Evolutionary conservation across 148 eudicot genomes (phyloP).

Genomic region (Talinum fruticosum): DNA sequence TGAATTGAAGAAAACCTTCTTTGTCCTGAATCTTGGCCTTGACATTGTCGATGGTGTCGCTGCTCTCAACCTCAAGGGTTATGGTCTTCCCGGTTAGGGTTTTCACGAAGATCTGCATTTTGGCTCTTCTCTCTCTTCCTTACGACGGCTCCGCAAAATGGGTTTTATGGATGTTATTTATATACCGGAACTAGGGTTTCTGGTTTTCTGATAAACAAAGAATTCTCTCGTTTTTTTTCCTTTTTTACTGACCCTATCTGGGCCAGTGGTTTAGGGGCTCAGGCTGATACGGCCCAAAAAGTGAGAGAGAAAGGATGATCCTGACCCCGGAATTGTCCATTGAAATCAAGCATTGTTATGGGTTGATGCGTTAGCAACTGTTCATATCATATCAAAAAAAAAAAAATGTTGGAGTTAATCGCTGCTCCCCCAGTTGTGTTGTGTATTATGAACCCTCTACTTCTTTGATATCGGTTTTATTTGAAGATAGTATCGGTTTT

Average conservation of each 20-base stretch:
- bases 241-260: background rate
- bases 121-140: background rate
- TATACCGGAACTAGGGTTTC: conserved; percentile 18
- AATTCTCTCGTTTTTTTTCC: background rate
- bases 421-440: too few species aligned
- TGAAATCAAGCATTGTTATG: too few species aligned
- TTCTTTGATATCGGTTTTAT: too few species aligned
- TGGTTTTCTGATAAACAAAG: background rate
- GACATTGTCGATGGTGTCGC: conserved; percentile 31
- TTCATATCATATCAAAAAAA: too few species aligned
- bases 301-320: too few species aligned
- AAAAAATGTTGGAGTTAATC: too few species aligned
- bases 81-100: conserved; percentile 32
- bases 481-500: too few species aligned
- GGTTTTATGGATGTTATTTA: background rate
- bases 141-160: background rate
- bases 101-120: conserved; percentile 35
- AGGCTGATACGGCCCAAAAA: background rate
- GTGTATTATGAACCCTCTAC: too few species aligned
- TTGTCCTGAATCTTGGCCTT: conserved; percentile 31
- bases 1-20: conserved; percentile 10
- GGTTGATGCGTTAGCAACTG: too few species aligned
- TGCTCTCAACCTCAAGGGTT: conserved; percentile 27
- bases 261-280: background rate
- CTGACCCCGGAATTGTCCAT: too few species aligned